Percentiles rank a stretch among this genome's conserved stretches.
phyloP scores from a whole-genome alignment of 768 basidiomycete genomes.

The Pisolithus marmoratus region DNA sequence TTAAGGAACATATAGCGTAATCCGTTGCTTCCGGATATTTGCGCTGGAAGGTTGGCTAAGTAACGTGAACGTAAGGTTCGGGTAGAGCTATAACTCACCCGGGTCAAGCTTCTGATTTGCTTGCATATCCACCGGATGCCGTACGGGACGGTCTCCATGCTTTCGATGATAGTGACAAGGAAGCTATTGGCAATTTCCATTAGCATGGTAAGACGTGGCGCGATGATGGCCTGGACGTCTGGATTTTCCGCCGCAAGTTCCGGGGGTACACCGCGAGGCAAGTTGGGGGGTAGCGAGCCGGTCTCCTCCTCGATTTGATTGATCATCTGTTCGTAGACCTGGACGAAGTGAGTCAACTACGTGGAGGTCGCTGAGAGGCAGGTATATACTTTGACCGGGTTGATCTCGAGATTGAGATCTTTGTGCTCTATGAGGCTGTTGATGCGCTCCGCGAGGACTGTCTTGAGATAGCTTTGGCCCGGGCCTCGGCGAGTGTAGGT shows the following conservation, averaged over 20 bases:
- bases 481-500: slow-evolving; percentile 98
- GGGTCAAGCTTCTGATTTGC: slow-evolving; percentile 93
- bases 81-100: slow-evolving; percentile 46
- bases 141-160: slow-evolving; percentile 97
- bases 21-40: slow-evolving; percentile 99
- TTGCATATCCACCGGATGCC: slow-evolving; percentile 99
- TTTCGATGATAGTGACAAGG: slow-evolving; percentile 95
- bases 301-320: slow-evolving; percentile 98
- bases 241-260: slow-evolving; percentile 91
- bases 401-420: slow-evolving; percentile 98
- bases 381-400: slow-evolving; percentile 82
- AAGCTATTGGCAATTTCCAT: slow-evolving; percentile 99
- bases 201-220: slow-evolving; percentile 94
- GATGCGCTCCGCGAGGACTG: slow-evolving; percentile 94
- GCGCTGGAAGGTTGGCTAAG: slow-evolving; percentile 45
- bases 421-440: slow-evolving; percentile 99
- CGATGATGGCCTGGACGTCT: slow-evolving; percentile 97
- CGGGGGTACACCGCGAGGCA: slow-evolving; percentile 90
- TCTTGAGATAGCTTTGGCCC: slow-evolving; percentile 97
- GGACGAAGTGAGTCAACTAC: background rate
- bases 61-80: slow-evolving; percentile 5
- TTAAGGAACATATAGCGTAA: slow-evolving; percentile 96
- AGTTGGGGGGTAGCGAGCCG: slow-evolving; percentile 81
- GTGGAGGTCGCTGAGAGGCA: background rate
- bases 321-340: slow-evolving; percentile 99